Base-by-base conservation (phyloP, 2,329 filamentous ascomycete species). In the Ophiosphaerella korrae region DNA sequence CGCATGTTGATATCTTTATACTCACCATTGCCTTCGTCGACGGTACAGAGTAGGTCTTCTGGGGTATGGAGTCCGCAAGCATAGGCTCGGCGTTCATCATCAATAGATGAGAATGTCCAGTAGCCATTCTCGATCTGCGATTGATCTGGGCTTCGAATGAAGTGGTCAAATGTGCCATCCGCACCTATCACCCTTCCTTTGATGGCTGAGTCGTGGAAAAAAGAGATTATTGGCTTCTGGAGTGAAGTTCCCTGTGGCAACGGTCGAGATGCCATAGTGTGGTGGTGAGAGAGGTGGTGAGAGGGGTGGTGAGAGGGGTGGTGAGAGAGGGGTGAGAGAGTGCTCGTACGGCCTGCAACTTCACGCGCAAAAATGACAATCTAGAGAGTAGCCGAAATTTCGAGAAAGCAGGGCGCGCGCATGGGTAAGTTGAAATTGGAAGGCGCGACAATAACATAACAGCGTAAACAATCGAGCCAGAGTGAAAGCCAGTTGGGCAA, bases 41-140 rank as follows among this genome's bases (percentile, higher is more conserved):
- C 48, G 5, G 50, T 51, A 5, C 49, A n/a, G 12, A 66, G 32
- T 6, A 64, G n/a, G 0, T 46, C 45, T 24, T 66, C 63, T 0
- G 62, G 63, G 2, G 24, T 55, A 5, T n/a, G 18, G 3, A 60
- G 39, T 14, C 62, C 60, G 9, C n/a, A 36, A 3, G 29, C 14
- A 26, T 48, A 42, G 7, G 63, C 58, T 37, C 53, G 53, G 8
- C 34, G 49, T 9, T 64, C 58, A 21, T 65, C 63, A 0, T 52
- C 23, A n/a, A 34, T 16, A 9, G 43, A 43, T 7, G 26, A 16
- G 26, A 65, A 64, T 13, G n/a, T 45, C 60, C 60, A 66, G 18
- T 64, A 58, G 0, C 60, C 62, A 14, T 38, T 38, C 4, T 31
- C 13, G 4, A 44, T 0, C 14, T 60, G 58, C 0, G 45, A 43